phyloP scores from a whole-genome alignment of 2,329 filamentous ascomycete genomes.

The Mycosphaerella sp. region DNA sequence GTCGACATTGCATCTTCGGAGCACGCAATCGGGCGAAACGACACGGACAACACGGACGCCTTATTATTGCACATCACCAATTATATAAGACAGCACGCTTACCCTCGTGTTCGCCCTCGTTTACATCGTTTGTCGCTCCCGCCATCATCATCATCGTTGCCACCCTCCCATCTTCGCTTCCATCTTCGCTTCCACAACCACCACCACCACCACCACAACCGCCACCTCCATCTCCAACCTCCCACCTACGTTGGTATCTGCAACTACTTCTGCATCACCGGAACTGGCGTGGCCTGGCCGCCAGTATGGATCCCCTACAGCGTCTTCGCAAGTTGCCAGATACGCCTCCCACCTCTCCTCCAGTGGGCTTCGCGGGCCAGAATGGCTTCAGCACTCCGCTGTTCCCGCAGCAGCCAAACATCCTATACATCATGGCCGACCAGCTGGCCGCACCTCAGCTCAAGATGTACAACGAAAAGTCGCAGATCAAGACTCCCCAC shows the following conservation, averaged over 20 bases:
- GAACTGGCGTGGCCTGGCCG: background rate
- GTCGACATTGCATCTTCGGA: background rate
- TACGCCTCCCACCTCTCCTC: slow-evolving; percentile 35
- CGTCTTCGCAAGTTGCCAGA: slow-evolving; percentile 30
- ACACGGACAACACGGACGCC: background rate
- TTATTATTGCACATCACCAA: background rate
- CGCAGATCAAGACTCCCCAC: slow-evolving; percentile 87
- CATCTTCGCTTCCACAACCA: background rate
- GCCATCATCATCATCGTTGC: background rate
- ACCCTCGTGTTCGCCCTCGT: background rate
- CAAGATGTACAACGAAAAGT: slow-evolving; percentile 83
- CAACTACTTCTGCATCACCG: background rate
- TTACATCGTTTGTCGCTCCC: background rate
- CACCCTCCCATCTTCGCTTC: background rate
- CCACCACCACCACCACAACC: background rate
- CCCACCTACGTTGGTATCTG: too few relatives aligned
- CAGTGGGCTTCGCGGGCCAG: slow-evolving; percentile 34
- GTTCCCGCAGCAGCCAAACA: slow-evolving; percentile 56
- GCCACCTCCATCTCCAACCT: background rate
- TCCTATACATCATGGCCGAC: slow-evolving; percentile 94
- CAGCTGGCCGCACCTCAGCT: slow-evolving; percentile 85
- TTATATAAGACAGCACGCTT: background rate
- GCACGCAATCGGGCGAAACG: background rate
- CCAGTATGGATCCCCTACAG: slow-evolving; percentile 23
- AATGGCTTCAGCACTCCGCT: slow-evolving; percentile 37